These are phyloP conservation scores for Ceratobasidium sp. DNA, from an alignment of 1,284 basidiomycete genomes.

Conservation along the genomic window DNA sequence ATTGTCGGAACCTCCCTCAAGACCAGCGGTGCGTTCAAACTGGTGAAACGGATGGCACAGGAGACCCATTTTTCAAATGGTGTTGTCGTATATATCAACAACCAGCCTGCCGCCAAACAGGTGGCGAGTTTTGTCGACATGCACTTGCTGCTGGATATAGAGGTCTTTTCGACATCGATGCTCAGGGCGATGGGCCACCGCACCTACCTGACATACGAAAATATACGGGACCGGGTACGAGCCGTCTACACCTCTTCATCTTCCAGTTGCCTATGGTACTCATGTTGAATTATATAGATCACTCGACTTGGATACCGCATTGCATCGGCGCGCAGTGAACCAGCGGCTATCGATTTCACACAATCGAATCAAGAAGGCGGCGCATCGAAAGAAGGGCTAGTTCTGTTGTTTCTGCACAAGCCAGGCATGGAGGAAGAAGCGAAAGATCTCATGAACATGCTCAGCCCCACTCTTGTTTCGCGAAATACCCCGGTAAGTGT, in stretches of 20 bases:
- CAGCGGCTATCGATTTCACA: background rate
- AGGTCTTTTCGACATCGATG: background rate
- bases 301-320: background rate
- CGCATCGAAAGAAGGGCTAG: background rate
- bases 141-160: background rate
- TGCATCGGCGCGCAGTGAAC: background rate
- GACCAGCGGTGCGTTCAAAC: background rate
- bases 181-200: background rate
- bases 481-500: background rate
- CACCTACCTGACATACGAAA: background rate
- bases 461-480: background rate
- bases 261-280: no score
- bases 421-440: background rate
- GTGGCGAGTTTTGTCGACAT: background rate
- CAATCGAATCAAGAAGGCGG: background rate
- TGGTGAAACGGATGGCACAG: slow-evolving; percentile 14
- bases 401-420: background rate
- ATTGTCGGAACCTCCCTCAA: slow-evolving; percentile 12
- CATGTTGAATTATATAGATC: no score
- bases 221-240: background rate
- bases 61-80: background rate
- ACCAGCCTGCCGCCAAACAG: background rate
- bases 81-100: background rate
- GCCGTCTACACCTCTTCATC: background rate
- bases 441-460: background rate